Evolutionary conservation across 192 early-diverging fungal genomes (phyloP), one percentile per base, ranked within the genome.

Genomic region (Podila epicladia): DNA sequence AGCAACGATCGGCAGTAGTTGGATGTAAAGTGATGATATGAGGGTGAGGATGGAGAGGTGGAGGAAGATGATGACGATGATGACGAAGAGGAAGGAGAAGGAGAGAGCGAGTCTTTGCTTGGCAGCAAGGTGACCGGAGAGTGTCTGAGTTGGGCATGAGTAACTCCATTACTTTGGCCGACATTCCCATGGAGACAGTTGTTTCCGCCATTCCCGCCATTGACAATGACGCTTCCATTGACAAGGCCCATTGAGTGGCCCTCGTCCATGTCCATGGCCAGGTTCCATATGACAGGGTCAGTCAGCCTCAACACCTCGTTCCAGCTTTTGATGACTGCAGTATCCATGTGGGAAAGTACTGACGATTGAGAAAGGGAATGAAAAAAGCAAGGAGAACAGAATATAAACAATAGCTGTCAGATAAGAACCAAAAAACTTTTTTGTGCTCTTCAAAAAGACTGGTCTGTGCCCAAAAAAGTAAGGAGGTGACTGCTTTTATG

Each of bases 211-310:
- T 7, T 55, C 3, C 53, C 9, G 53, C 53, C 24, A 26, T 17
- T n/a, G 49, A 4, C 20, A 20, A 9, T 5, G 3, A 24, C 6
- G 53, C n/a, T 4, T 31, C 59, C 31, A 28, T 61, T 61, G 59
- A 13, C 9, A 61, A 28, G 59, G 6, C 29, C 19, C 22, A 26
- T 8, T 55, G 8, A 12, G 24, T 55, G 22, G 20, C 53, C 17
- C 53, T 24, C 24, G n/a, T 55, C 53, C 53, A 55, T 55, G 11
- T 79, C 75, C 59, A 68, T 45, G 66, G 77, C 70, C 20, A 80
- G 57, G 28, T 41, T 73, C 77, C 77, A 80, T 29, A 80, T 67
- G 49, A 80, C 55, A 22, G 77, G 77, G 62, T 80, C 77, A 24
- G 66, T 69, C 41, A 51, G 57, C 15, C 71, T 65, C 19, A 80